phyloP scores from a whole-genome alignment of 805 yeast species.

The Komagataella kurtzmanii region DNA sequence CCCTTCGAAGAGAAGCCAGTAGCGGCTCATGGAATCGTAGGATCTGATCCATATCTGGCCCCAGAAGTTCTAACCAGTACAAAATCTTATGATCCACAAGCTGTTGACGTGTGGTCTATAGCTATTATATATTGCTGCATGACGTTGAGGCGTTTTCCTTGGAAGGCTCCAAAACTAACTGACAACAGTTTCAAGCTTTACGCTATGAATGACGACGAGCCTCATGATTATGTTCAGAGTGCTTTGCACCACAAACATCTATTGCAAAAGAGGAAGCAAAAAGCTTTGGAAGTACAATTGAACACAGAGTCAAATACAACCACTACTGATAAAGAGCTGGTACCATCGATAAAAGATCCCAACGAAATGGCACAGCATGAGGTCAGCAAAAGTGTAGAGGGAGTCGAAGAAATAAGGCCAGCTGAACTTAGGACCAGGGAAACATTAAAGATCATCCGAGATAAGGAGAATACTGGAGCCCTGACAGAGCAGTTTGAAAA shows the following conservation, averaged over 20 bases:
- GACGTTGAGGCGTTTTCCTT: constrained; percentile 75
- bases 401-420: not conserved
- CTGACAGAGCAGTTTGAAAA: not conserved
- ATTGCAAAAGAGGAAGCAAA: constrained; percentile 43
- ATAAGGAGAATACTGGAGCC: not conserved
- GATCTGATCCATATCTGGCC: constrained; percentile 78
- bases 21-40: constrained; percentile 65
- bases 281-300: constrained; percentile 18
- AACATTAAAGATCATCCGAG: not conserved
- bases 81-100: constrained; percentile 58
- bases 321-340: not conserved
- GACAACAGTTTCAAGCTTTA: constrained; percentile 63
- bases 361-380: not conserved
- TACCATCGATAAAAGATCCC: not conserved
- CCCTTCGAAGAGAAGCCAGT: constrained; percentile 52
- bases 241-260: constrained; percentile 61
- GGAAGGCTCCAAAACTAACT: constrained; percentile 65
- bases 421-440: not conserved
- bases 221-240: constrained; percentile 62
- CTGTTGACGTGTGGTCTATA: constrained; percentile 74
- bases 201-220: constrained; percentile 54
- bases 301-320: constrained; percentile 5
- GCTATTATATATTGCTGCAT: constrained; percentile 81
- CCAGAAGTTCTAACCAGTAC: constrained; percentile 56
- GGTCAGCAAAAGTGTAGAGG: not conserved